phyloP scores from a whole-genome alignment of 345 rosid genomes.

The Syzygium grande region DNA sequence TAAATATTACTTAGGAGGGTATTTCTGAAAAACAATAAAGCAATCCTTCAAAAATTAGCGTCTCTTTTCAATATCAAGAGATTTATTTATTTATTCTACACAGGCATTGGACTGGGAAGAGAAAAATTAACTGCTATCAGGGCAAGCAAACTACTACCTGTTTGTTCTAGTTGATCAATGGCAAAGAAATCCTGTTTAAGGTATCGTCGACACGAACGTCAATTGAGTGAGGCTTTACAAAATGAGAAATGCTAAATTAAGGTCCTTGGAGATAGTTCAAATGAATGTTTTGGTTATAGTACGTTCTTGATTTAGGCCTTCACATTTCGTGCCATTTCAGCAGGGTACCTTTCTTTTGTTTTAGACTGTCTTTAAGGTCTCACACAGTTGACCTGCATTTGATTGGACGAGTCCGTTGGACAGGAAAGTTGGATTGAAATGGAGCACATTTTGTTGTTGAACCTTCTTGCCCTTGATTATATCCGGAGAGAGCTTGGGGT shows the following conservation, averaged over 20 bases:
- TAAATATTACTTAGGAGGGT: no score
- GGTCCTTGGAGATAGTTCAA: neutral
- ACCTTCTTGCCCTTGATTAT: neutral
- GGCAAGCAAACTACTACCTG: neutral
- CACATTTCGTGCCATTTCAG: neutral
- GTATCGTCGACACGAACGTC: neutral
- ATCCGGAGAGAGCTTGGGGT: neutral
- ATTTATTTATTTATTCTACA: neutral
- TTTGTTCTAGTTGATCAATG: neutral
- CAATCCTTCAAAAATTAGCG: no score
- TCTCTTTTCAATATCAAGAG: neutral
- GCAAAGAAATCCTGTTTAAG: neutral
- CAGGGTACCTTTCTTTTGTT: neutral
- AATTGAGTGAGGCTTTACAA: neutral
- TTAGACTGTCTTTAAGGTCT: neutral
- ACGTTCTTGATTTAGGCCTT: neutral
- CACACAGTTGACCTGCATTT: neutral
- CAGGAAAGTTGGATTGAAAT: neutral
- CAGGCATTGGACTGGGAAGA: neutral
- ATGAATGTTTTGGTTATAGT: neutral
- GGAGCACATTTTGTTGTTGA: neutral
- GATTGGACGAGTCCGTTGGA: neutral
- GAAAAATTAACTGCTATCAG: neutral
- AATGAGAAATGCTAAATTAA: neutral
- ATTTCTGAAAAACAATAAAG: no score